Conservation (phyloP, 2,329 filamentous ascomycete genomes). For the Aspergillus vadensis region DNA sequence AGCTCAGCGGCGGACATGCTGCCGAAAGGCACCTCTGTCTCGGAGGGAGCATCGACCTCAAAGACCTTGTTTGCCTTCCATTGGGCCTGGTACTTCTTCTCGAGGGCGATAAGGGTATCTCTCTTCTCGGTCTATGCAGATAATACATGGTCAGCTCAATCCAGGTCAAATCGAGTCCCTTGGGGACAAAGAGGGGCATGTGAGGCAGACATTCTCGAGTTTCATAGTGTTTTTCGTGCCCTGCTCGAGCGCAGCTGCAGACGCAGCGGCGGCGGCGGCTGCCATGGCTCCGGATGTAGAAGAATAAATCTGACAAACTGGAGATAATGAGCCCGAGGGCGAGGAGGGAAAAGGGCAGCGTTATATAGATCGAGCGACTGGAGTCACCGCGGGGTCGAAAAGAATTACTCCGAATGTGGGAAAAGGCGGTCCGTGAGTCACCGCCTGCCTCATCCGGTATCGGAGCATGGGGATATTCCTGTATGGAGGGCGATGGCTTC, state of each 20-base stretch:
- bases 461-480: background rate
- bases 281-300: conserved; percentile 38
- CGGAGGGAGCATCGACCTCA: conserved; percentile 80
- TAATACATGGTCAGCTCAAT: conserved; percentile 18
- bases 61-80: conserved; percentile 80
- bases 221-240: conserved; percentile 64
- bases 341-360: conserved; percentile 11
- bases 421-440: conserved; percentile 16
- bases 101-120: conserved; percentile 46
- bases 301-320: conserved; percentile 30
- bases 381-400: conserved; percentile 24
- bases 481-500: background rate
- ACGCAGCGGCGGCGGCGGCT: conserved; percentile 50
- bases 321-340: conserved; percentile 21
- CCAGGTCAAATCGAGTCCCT: conserved; percentile 17
- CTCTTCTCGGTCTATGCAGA: conserved; percentile 34
- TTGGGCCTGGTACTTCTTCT: conserved; percentile 89
- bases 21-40: conserved; percentile 73
- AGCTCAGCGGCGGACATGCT: conserved; percentile 73
- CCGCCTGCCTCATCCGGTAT: conserved; percentile 18
- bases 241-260: conserved; percentile 58
- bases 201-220: conserved; percentile 56
- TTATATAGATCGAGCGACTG: conserved; percentile 13
- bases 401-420: conserved; percentile 24
- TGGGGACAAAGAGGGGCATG: conserved; percentile 27